These are phyloP conservation scores for Lentinus polychrous DNA, from an alignment of 1,284 basidiomycete genomes.

Conservation along the genomic window DNA sequence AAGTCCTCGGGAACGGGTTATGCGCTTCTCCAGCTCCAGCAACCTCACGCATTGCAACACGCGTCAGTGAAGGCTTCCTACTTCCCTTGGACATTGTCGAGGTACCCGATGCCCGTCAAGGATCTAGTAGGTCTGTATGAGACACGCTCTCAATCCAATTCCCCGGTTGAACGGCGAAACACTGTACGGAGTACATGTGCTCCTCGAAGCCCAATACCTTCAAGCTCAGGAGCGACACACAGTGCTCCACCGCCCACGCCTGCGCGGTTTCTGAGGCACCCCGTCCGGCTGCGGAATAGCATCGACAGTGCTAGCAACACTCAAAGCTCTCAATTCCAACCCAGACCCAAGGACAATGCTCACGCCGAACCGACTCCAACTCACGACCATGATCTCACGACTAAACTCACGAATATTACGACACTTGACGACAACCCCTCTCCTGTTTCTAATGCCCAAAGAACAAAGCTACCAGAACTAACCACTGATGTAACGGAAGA, in stretches of 20 bases:
- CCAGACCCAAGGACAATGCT: no score
- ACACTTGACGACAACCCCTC: constrained; percentile 1
- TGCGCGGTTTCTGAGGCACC: constrained; percentile 4
- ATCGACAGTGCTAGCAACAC: no score
- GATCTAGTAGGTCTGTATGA: constrained; percentile 26
- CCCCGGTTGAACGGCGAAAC: background rate
- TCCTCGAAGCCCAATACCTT: background rate
- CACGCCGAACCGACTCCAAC: no score
- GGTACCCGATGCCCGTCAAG: constrained; percentile 25
- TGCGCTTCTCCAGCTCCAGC: no score
- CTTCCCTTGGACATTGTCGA: background rate
- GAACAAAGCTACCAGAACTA: background rate
- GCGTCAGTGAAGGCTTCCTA: no score
- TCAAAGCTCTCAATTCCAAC: no score
- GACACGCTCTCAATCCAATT: constrained; percentile 6
- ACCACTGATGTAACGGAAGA: constrained; percentile 16
- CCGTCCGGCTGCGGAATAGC: background rate
- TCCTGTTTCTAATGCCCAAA: no score
- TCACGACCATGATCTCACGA: background rate
- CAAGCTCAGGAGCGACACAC: background rate
- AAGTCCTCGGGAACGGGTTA: no score
- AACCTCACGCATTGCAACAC: background rate
- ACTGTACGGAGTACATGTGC: no score
- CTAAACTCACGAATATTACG: background rate
- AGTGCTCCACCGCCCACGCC: constrained; percentile 1